phyloP scores from a whole-genome alignment of 306 rosid genomes.

The Vigna mungo region DNA sequence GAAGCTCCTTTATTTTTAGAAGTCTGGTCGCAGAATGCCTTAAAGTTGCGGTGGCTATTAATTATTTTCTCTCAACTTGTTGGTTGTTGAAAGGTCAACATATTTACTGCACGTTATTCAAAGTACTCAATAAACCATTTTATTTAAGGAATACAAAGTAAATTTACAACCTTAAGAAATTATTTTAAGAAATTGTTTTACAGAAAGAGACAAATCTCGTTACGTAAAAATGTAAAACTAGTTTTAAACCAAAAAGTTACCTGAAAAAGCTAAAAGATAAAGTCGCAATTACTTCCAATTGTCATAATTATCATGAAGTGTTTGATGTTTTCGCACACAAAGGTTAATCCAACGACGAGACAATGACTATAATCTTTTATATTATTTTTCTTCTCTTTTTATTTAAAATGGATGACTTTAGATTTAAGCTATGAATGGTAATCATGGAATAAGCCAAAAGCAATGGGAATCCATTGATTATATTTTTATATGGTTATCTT shows the following conservation, averaged over 20 bases:
- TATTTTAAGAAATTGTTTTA: not conserved
- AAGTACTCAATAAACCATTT: not conserved
- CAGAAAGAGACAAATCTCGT: not conserved
- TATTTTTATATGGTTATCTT: not conserved
- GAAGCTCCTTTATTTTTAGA: too few relatives aligned
- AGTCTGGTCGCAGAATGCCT: too few relatives aligned
- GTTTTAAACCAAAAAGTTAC: not conserved
- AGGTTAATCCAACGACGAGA: not conserved
- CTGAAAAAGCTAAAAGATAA: not conserved
- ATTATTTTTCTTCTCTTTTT: not conserved
- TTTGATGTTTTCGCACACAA: not conserved
- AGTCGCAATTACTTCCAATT: not conserved
- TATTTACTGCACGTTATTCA: not conserved
- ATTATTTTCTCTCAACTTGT: too few relatives aligned
- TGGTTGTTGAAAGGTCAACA: too few relatives aligned
- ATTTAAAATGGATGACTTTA: not conserved
- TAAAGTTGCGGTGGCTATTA: too few relatives aligned
- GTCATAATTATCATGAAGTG: not conserved
- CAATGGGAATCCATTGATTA: not conserved
- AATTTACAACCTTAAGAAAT: not conserved
- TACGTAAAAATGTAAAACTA: too few relatives aligned
- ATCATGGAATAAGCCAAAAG: conserved; percentile 34
- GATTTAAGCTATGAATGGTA: conserved; percentile 33
- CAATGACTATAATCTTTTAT: not conserved
- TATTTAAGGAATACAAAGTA: not conserved